Conservation (phyloP, 2,329 filamentous ascomycete genomes). For the Fusarium falciforme region DNA sequence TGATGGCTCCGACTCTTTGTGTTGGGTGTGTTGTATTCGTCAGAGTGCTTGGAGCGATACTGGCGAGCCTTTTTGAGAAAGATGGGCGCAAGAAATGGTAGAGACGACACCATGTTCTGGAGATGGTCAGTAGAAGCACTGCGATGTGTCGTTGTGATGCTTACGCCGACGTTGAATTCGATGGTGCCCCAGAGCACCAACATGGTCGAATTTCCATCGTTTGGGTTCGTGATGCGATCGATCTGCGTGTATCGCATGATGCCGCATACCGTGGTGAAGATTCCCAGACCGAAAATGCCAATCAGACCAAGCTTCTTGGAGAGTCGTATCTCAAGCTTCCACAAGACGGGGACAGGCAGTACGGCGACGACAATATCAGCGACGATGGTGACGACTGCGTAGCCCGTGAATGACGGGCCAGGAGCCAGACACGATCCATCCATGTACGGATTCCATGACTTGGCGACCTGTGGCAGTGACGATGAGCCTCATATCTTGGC, state of each 20-base stretch:
- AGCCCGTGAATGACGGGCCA: conserved; percentile 62
- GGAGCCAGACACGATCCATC: conserved; percentile 58
- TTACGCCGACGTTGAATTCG: conserved; percentile 67
- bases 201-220: conserved; percentile 67
- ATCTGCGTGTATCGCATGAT: conserved; percentile 65
- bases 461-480: conserved; percentile 46
- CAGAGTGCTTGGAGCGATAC: conserved; percentile 54
- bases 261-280: conserved; percentile 67
- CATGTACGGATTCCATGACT: conserved; percentile 57
- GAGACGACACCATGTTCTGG: conserved; percentile 60
- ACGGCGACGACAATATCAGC: conserved; percentile 62
- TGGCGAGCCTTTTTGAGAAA: conserved; percentile 56
- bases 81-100: conserved; percentile 58
- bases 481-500: neutral
- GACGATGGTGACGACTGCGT: conserved; percentile 63
- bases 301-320: conserved; percentile 64
- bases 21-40: conserved; percentile 44
- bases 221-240: conserved; percentile 56
- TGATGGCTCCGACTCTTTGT: conserved; percentile 35
- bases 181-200: conserved; percentile 67
- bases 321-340: conserved; percentile 59
- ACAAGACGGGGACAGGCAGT: conserved; percentile 61
- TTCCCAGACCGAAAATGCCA: conserved; percentile 62
- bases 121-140: neutral
- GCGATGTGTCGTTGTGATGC: conserved; percentile 23